phyloP scores from a whole-genome alignment of 306 rosid genomes.

The Rosa chinensis region DNA sequence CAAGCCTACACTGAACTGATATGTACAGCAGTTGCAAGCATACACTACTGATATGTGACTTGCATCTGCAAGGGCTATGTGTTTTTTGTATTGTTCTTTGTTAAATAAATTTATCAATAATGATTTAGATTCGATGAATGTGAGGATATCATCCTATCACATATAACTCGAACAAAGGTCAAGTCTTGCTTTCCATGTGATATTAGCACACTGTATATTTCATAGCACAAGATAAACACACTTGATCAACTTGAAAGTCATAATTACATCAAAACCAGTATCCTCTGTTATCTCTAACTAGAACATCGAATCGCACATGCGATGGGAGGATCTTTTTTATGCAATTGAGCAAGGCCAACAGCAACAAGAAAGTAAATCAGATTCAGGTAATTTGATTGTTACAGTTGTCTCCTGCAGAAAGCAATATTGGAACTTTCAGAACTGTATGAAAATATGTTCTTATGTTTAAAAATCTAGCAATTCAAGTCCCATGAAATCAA shows the following conservation, averaged over 20 bases:
- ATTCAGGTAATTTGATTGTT: neutral
- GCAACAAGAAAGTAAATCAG: no score
- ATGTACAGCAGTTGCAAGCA: neutral
- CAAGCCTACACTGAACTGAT: neutral
- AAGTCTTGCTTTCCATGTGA: neutral
- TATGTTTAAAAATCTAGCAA: neutral
- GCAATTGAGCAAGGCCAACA: neutral
- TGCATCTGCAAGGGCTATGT: neutral
- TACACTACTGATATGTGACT: neutral
- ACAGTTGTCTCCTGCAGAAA: neutral
- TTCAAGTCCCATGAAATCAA: neutral
- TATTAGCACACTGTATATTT: neutral
- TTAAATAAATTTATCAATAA: neutral
- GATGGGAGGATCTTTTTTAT: neutral
- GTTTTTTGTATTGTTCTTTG: neutral
- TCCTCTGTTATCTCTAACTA: no score
- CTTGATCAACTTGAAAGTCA: no score
- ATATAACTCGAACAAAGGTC: neutral
- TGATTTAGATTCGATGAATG: neutral
- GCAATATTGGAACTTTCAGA: neutral
- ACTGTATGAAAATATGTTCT: neutral
- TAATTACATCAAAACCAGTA: no score
- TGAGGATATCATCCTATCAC: neutral
- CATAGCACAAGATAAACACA: neutral
- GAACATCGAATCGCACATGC: no score